Percentiles rank a stretch among this genome's conserved stretches.
Conservation (phyloP, 2,329 filamentous ascomycete species). For the Parasarocladium wereldwijsianum region DNA sequence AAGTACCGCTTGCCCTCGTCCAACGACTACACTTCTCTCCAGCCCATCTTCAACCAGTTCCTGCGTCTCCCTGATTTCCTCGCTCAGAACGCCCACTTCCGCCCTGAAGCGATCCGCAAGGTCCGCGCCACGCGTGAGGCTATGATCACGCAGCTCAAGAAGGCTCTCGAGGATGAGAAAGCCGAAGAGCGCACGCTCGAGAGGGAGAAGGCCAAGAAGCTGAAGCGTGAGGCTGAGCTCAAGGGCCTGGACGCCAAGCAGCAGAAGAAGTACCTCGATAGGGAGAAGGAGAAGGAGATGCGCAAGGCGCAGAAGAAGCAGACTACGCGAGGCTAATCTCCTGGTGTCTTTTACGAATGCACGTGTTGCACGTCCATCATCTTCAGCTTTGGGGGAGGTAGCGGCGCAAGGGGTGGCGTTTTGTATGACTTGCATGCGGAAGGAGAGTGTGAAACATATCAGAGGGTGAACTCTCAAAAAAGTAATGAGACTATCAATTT, state of each 20-base stretch:
- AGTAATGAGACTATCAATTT: no score
- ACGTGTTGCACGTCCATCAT: neutral
- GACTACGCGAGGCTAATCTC: slow-evolving; percentile 32
- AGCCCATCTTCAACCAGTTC: slow-evolving; percentile 69
- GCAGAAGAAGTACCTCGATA: slow-evolving; percentile 74
- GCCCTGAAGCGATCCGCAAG: slow-evolving; percentile 78
- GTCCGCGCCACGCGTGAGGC: slow-evolving; percentile 68
- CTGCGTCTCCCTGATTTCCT: slow-evolving; percentile 74
- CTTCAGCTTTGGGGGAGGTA: no score
- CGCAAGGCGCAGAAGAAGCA: slow-evolving; percentile 39
- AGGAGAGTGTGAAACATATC: no score
- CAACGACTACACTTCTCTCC: slow-evolving; percentile 48
- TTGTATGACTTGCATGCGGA: no score
- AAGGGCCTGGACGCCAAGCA: slow-evolving; percentile 65
- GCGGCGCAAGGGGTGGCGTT: neutral
- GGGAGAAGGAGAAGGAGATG: slow-evolving; percentile 61
- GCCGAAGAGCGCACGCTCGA: slow-evolving; percentile 61
- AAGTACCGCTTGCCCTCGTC: slow-evolving; percentile 54
- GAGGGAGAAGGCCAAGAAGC: slow-evolving; percentile 66
- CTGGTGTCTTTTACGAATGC: neutral
- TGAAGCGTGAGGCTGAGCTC: slow-evolving; percentile 75
- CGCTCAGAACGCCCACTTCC: slow-evolving; percentile 66
- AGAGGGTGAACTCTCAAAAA: no score
- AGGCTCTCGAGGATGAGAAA: slow-evolving; percentile 64
- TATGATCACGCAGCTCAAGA: slow-evolving; percentile 64